These are phyloP conservation scores for Ogataea sp. DNA, from an alignment of 805 yeast species.

Conservation along the genomic window DNA sequence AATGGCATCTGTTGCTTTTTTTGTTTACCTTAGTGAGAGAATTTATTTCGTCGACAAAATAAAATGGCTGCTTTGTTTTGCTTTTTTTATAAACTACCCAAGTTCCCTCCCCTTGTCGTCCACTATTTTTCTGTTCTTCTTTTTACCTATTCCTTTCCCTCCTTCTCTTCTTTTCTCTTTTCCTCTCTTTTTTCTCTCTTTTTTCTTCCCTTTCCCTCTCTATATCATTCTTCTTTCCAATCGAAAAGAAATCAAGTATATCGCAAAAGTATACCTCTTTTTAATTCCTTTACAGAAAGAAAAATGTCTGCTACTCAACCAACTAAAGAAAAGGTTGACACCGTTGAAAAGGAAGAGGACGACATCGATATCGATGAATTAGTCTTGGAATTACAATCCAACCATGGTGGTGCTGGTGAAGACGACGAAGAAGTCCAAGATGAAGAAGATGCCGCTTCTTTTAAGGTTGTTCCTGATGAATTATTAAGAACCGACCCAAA, in stretches of 20 bases:
- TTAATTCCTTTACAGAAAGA: slow-evolving; percentile 1
- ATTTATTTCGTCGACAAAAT: too few relatives aligned
- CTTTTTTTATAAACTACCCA: background rate
- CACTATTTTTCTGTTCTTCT: background rate
- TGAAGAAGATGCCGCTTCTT: slow-evolving; percentile 46
- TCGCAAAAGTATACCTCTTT: background rate
- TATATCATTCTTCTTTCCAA: background rate
- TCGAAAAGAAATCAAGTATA: background rate
- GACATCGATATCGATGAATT: slow-evolving; percentile 61
- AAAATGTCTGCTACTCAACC: slow-evolving; percentile 14
- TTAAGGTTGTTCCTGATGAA: slow-evolving; percentile 81
- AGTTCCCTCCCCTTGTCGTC: background rate
- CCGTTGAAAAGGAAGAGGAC: slow-evolving; percentile 51
- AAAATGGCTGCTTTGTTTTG: too few relatives aligned
- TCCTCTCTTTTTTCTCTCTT: background rate
- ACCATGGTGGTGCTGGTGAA: slow-evolving; percentile 38
- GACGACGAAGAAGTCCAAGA: slow-evolving; percentile 45
- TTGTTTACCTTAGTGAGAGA: too few relatives aligned
- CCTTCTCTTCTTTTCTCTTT: slow-evolving; percentile 1
- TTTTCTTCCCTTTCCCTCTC: background rate
- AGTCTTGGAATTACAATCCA: slow-evolving; percentile 71
- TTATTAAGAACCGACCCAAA: slow-evolving; percentile 75
- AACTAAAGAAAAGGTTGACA: slow-evolving; percentile 23
- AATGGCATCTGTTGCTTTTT: too few relatives aligned
- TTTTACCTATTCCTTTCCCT: background rate